Base-by-base conservation (phyloP, 2,329 filamentous ascomycete genomes). In the Hawksworthiomyces lignivorus region DNA sequence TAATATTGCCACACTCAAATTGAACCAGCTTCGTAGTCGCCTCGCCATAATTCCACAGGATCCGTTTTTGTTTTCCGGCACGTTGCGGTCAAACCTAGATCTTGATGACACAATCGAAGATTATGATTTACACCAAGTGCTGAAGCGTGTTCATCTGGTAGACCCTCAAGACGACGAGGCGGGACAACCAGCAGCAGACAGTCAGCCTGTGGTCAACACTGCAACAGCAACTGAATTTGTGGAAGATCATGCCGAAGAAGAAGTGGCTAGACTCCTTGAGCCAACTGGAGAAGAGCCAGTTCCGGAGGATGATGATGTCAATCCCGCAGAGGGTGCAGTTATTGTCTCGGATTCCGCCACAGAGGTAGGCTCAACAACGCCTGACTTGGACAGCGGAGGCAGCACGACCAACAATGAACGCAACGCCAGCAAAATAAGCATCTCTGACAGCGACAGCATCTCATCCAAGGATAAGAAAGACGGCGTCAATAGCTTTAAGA, bases 41-140 rank as follows among this genome's bases (percentile, higher is more conserved):
- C 63, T 83, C 7, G 72, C 74, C 32, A 82, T 82, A 52, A 82
- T 83, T 43, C 79, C 79, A 0, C 79, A 83, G 54, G 79, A 83
- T 44, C 78, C 79, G 1, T 81, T 78, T 2, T 63, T 83, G 4
- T 82, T 82, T 65, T 72, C 73, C 39, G 79, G 79, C 34, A 82
- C 78, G 1, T 69, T 82, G 38, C 67, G 78, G 33, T 72, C 67
- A 36, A 83, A 82, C 47, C 62, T 83, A 5, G 79, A 82, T 49
- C 76, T 78, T 3, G 80, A 82, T 57, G 66, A 68, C 47, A 66
- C 75, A 48, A 72, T 79, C 49, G 72, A 68, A 1, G 78, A 82
- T 52, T 62, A 77, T n/a, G 73, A 76, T 43, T 64, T 82, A 11
- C 78, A 75, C 67, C 63, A 65, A 10, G 74, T 75, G 0, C 62